Evolutionary conservation across 2,329 filamentous ascomycete genomes (phyloP), one percentile per base, ranked within the genome.

Genomic region (Aspergillus oerlinghausenensis): DNA sequence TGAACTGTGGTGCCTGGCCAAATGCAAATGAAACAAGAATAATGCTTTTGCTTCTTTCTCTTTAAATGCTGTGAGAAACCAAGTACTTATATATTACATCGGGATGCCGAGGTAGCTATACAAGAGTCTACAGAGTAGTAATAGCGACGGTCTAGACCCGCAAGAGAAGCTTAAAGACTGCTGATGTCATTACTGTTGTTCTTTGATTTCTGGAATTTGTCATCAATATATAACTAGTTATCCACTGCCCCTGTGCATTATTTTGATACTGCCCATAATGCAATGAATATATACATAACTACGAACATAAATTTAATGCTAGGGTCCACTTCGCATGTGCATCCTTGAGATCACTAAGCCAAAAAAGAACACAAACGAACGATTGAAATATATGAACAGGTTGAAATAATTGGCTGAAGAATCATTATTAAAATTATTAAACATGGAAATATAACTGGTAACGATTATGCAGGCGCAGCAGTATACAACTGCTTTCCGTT

Each of bases 401-500:
- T 11, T 9, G 9, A 29, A 11, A 32, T 2, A 11, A 1, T 29
- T 1, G 10, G 10, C 3, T 32, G 29, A 11, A 32, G 29, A 32
- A 32, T 11, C 11, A 11, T 32, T 32, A 11, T 32, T 11, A 11
- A 11, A n/a, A n/a, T n/a, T n/a, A 11, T 32, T 32, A 32, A 14
- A 1, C 11, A 32, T 32, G 17, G 5, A 17, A 14, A 14, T 17
- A 3, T 17, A 32, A 1, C 32, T 7, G 14, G 2, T 38, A 7
- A 38, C 17, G 4, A 3, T 14, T 17, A 17, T 17, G 45, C 63
- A 26, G 74, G 75, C 5, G 73, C 75, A 38, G 63, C 65, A 49
- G 65, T 73, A 55, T 77, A 78, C 50, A 77, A 55, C 59, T 71
- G 67, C 63, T 70, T 48, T 4, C 71, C 73, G 54, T 69, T 68